phyloP scores from a whole-genome alignment of 345 rosid genomes.

The Ceriops decandra region DNA sequence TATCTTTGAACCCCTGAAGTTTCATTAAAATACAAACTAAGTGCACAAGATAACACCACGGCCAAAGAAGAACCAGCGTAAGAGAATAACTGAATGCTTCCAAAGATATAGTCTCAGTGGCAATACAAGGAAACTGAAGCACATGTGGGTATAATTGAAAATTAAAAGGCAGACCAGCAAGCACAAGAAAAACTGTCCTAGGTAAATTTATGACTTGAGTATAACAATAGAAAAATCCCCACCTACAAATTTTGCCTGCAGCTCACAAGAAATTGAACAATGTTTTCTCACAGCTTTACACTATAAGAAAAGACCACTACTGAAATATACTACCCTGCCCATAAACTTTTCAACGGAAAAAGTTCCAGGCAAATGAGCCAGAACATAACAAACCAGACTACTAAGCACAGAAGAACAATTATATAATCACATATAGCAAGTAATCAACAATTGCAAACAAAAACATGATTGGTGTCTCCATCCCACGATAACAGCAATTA shows the following conservation, averaged over 20 bases:
- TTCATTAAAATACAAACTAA: background rate
- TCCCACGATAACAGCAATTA: background rate
- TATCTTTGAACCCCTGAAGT: conserved; percentile 67
- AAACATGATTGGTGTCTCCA: background rate
- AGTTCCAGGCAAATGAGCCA: background rate
- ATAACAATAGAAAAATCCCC: background rate
- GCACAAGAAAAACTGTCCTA: background rate
- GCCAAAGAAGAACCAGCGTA: no score
- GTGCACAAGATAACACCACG: background rate
- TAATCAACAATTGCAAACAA: background rate
- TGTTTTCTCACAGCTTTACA: background rate
- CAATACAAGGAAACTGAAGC: no score
- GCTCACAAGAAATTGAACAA: background rate
- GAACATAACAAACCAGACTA: background rate
- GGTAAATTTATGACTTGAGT: background rate
- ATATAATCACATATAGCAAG: background rate
- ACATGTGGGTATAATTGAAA: no score
- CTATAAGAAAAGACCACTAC: background rate
- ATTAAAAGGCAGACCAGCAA: no score
- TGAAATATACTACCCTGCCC: background rate
- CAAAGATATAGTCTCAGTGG: no score
- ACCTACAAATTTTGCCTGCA: background rate
- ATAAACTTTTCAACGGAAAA: background rate
- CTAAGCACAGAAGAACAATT: background rate
- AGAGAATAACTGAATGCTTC: no score